Base-by-base conservation (phyloP, 768 basidiomycete genomes). In the Sarcomyxa edulis region DNA sequence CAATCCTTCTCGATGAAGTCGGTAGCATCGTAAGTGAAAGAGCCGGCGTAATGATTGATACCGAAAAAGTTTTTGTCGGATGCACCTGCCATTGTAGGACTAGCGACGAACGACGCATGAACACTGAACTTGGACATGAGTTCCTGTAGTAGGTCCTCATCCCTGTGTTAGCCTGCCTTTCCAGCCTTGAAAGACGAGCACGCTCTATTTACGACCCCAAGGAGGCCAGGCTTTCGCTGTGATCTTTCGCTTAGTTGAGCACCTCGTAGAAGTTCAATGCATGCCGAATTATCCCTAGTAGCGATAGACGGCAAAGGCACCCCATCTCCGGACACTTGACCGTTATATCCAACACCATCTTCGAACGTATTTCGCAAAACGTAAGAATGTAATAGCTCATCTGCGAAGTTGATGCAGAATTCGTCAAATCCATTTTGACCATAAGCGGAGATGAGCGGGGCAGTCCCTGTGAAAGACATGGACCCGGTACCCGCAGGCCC, bases 371-470 rank as follows among this genome's bases (percentile, higher is more conserved):
- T 71, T 12, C 82, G 78, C 7, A 79, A 55, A 32, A 88, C 62
- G 50, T 84, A 91, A 3, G 87, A 88, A 36, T 94, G 87, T 1
- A 92, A 48, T 32, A 91, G 49, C 54, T 95, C 92, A 55, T 92
- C 84, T 1, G 78, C 60, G 52, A 92, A 93, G 61, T 95, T 94
- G 67, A 86, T 78, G 50, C 72, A 78, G 52, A 94, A 92, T 50
- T 93, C 90, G 50, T 90, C 82, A 51, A 92, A 89, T 2, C 73
- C 71, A 48, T 91, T 92, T 45, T 83, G 80, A 5, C 88, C 90
- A 43, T 85, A 76, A 0, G 82, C 78, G 10, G 82, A 73, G 37
- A 93, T 66, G 27, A 93, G 74, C 0, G 90, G 86, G 1, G 74
- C 66, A 1, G 57, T 57, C 1, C 77, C 81, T 0, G 76, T 62